Percentiles rank a stretch among this genome's conserved stretches.
These are phyloP conservation scores for Orbilia brochopaga DNA, from an alignment of 2,329 filamentous ascomycete genomes.

Conservation along the genomic window DNA sequence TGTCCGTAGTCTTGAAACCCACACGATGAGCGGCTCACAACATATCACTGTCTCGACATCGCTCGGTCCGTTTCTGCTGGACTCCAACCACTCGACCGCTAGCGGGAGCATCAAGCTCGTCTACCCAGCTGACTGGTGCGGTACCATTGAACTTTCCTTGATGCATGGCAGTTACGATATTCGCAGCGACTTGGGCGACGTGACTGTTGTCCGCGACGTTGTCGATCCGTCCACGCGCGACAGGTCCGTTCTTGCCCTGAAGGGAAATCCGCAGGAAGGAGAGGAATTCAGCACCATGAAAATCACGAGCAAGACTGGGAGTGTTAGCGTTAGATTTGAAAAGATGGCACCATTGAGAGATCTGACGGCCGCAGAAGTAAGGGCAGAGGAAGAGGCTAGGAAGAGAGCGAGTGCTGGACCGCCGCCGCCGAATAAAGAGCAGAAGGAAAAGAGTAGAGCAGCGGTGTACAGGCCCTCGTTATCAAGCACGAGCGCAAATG, in stretches of 20 bases:
- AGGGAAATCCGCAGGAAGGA: constrained; percentile 40
- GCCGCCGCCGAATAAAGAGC: constrained; percentile 23
- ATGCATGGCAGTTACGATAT: constrained; percentile 30
- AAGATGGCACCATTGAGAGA: constrained; percentile 27
- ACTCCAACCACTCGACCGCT: constrained; percentile 27
- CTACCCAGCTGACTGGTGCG: constrained; percentile 44
- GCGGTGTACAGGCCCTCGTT: constrained; percentile 21
- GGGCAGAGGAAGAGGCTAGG: constrained; percentile 24
- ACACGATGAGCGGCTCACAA: constrained; percentile 20
- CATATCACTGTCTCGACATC: constrained; percentile 24
- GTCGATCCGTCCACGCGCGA: constrained; percentile 24
- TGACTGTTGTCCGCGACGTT: constrained; percentile 27
- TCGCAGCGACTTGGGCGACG: constrained; percentile 19
- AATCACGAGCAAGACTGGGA: constrained; percentile 21
- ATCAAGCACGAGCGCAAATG: background rate
- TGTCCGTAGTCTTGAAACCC: constrained; percentile 26
- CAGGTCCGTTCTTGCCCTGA: constrained; percentile 26
- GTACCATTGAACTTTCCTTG: constrained; percentile 29
- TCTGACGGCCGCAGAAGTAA: constrained; percentile 26
- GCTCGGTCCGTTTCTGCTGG: constrained; percentile 37
- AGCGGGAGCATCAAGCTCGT: constrained; percentile 30
- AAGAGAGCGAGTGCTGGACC: constrained; percentile 11
- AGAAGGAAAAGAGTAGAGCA: constrained; percentile 20
- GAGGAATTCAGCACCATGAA: constrained; percentile 48
- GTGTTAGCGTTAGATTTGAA: constrained; percentile 31